Conservation (phyloP, 225 moss, liverwort and hornwort genomes). For the Sphagnum contortum region DNA sequence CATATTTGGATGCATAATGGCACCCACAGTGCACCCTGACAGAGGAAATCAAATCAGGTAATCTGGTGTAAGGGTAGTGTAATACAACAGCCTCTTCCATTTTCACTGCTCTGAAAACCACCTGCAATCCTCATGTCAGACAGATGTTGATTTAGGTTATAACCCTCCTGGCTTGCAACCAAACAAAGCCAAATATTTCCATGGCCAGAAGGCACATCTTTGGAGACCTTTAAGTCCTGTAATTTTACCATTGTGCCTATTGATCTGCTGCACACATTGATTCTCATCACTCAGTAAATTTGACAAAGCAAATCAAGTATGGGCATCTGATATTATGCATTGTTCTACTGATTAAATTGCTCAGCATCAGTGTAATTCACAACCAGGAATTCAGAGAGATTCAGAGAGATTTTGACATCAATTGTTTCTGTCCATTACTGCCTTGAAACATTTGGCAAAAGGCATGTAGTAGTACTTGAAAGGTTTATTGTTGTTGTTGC, state of each 20-base stretch:
- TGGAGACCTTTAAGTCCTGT: too few relatives aligned
- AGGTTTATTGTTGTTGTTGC: neutral
- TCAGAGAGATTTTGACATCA: neutral
- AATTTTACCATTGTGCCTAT: too few relatives aligned
- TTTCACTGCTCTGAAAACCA: constrained; percentile 5
- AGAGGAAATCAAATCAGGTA: constrained; percentile 10
- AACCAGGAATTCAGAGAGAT: neutral
- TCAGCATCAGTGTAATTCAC: too few relatives aligned
- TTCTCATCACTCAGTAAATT: too few relatives aligned
- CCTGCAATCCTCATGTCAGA: neutral
- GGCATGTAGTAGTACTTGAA: constrained; percentile 3
- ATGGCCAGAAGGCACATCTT: neutral
- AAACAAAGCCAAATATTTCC: neutral
- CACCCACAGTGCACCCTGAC: constrained; percentile 5
- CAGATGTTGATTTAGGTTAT: neutral
- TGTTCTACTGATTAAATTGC: too few relatives aligned
- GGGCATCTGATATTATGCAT: too few relatives aligned
- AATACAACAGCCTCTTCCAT: constrained; percentile 17
- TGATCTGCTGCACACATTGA: too few relatives aligned
- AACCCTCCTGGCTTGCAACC: neutral
- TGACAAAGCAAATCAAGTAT: too few relatives aligned
- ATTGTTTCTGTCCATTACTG: too few relatives aligned
- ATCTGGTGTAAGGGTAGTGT: constrained; percentile 21
- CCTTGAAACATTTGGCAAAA: neutral
- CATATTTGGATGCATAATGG: constrained; percentile 3